Evolutionary conservation across 163 green algal genomes (phyloP).

Genomic region (Coccomyxa subellipsoidea): DNA sequence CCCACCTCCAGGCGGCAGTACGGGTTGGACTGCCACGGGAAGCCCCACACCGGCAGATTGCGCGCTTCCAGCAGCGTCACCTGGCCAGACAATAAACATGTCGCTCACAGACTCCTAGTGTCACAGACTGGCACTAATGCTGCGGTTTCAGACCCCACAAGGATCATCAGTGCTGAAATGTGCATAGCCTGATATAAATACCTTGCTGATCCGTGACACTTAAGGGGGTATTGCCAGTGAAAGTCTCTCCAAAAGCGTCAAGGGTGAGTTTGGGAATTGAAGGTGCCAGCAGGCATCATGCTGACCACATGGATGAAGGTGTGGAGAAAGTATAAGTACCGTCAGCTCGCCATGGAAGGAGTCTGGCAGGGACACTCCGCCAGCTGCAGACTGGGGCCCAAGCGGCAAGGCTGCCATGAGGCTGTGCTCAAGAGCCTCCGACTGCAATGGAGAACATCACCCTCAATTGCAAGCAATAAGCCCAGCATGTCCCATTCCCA

Average conservation of each 20-base stretch:
- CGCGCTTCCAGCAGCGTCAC: constrained; percentile 81
- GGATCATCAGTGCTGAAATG: too few species aligned
- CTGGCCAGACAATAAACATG: too few species aligned
- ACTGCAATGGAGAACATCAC: constrained; percentile 27
- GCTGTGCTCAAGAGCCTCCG: constrained; percentile 75
- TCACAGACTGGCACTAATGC: too few species aligned
- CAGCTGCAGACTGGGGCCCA: constrained; percentile 77
- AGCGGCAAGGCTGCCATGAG: constrained; percentile 80
- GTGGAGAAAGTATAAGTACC: constrained; percentile 3
- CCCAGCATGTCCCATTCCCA: too few species aligned
- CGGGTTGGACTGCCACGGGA: constrained; percentile 89
- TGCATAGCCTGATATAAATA: too few species aligned
- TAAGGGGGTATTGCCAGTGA: too few species aligned
- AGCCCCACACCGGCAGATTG: constrained; percentile 86
- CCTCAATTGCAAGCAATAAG: not conserved
- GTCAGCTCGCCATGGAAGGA: constrained; percentile 83
- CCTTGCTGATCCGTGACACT: too few species aligned
- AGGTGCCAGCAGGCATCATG: not conserved
- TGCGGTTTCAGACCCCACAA: too few species aligned
- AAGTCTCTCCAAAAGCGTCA: too few species aligned
- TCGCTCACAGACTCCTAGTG: too few species aligned
- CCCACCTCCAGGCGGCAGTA: constrained; percentile 86
- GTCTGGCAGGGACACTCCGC: constrained; percentile 81
- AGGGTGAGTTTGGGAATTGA: too few species aligned
- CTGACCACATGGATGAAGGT: not conserved